Evolutionary conservation across 345 rosid species (phyloP).

Genomic region (Acer yangbiense): DNA sequence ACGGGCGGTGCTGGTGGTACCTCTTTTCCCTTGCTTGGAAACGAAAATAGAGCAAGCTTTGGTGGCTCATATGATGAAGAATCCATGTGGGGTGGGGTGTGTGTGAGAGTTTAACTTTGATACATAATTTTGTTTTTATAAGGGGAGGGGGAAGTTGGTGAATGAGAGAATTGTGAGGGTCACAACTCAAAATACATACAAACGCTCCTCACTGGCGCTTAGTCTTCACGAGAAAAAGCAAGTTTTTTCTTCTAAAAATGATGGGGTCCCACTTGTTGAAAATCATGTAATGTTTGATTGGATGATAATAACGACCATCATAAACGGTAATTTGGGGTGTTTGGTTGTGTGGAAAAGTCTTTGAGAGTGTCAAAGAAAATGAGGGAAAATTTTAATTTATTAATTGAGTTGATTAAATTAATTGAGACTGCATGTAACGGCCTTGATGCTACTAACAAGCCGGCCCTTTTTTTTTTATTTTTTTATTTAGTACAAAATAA

Average conservation of each 20-base stretch:
- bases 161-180: constrained; percentile 27
- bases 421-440: neutral
- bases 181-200: neutral
- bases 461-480: neutral
- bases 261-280: neutral
- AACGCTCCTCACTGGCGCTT: constrained; percentile 39
- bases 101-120: too few species aligned
- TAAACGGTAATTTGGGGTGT: neutral
- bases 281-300: neutral
- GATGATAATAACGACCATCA: neutral
- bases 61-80: constrained; percentile 22
- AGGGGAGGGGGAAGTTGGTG: constrained; percentile 21
- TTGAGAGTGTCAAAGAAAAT: neutral
- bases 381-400: neutral
- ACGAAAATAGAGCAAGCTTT: constrained; percentile 56
- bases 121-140: neutral
- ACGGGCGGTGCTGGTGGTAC: constrained; percentile 62
- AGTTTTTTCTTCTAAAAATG: neutral
- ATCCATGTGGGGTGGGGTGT: neutral
- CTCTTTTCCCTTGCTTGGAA: constrained; percentile 46
- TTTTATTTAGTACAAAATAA: too few species aligned
- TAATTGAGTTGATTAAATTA: too few species aligned
- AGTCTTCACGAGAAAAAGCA: constrained; percentile 47
- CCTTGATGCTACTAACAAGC: neutral
- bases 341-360: neutral